Percentiles rank a stretch among this genome's conserved stretches.
phyloP scores from a whole-genome alignment of 139 green algal genomes.

The Tetratostichococcus sp. region DNA sequence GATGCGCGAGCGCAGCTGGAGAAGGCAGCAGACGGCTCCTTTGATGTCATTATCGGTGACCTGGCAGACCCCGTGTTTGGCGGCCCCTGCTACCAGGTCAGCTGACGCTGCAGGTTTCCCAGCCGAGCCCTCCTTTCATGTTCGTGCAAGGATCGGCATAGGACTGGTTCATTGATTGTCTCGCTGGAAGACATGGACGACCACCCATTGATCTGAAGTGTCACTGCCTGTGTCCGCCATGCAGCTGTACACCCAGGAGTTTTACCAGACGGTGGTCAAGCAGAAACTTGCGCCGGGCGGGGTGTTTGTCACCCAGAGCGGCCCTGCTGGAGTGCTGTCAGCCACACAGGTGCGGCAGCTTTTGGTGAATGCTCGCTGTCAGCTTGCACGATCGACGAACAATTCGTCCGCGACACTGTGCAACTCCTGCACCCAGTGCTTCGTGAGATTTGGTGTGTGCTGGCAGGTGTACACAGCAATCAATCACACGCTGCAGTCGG shows the following conservation, averaged over 20 bases:
- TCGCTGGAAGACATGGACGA: too few species aligned
- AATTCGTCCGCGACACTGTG: too few species aligned
- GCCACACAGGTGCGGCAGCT: constrained; percentile 29
- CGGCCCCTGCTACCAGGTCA: constrained; percentile 83
- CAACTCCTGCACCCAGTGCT: too few species aligned
- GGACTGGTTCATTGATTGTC: too few species aligned
- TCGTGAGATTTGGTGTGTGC: background rate
- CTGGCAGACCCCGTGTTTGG: constrained; percentile 83
- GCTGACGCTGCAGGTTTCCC: too few species aligned
- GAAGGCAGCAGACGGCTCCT: constrained; percentile 30
- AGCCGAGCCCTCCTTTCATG: too few species aligned
- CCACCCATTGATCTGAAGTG: too few species aligned
- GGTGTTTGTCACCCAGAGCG: constrained; percentile 88
- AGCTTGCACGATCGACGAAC: too few species aligned
- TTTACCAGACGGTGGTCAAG: constrained; percentile 71
- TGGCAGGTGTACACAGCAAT: constrained; percentile 67
- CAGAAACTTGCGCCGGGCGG: constrained; percentile 69
- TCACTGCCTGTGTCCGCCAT: too few species aligned
- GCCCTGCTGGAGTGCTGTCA: constrained; percentile 66
- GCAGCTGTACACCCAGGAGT: constrained; percentile 61
- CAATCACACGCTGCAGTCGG: constrained; percentile 60
- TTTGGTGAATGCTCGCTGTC: background rate
- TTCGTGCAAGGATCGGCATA: too few species aligned
- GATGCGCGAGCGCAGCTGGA: constrained; percentile 67
- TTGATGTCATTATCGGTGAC: constrained; percentile 92